Evolutionary conservation across 805 yeast genomes (phyloP), one percentile per base, ranked within the genome.

Genomic region (Wickerhamiella sergipiensis): DNA sequence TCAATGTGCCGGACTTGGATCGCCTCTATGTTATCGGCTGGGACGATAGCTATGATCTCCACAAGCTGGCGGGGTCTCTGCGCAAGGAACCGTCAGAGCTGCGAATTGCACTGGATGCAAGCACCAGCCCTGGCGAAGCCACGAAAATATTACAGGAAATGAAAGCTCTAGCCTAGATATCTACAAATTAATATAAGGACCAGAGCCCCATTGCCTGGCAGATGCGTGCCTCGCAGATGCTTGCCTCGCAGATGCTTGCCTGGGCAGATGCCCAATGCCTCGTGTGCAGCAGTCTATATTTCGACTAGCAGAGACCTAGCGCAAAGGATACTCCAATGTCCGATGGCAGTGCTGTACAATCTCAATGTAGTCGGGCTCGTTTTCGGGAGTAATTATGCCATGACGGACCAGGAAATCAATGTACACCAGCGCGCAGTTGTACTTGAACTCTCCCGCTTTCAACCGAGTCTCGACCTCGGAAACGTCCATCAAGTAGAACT

Each of bases 341-440:
- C 97, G 73, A 63, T 88, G 97, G 48, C 80, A 66, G 53, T 81
- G 74, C 19, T 68, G 59, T 13, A 71, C 68, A 1, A 90, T 74
- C 58, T 80, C 81, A n/a, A 75, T 47, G 56, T 76, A 86, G 52
- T 81, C 73, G 0, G 79, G 77, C 59, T 88, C 95, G 47, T 68
- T 71, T 46, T 79, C 84, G 0, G 83, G 71, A 0, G 82, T 77
- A 10, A 90, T 63, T 33, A 72, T 62, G 1, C 96, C 95, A 59
- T 83, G 89, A 58, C 98, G 78, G n/a, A 89, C 75, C 50, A 92
- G 70, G 60, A 92, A 92, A 59, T 90, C 97, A 15, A 88, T 72
- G 29, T 85, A 71, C 2, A 89, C 82, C n/a, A 66, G 56, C 0
- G 83, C 95, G 68, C 95, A 84, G 60, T 90, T 92, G 24, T 95